Base-by-base conservation (phyloP, 2,329 filamentous ascomycete species). In the Coniochaeta pulveracea region DNA sequence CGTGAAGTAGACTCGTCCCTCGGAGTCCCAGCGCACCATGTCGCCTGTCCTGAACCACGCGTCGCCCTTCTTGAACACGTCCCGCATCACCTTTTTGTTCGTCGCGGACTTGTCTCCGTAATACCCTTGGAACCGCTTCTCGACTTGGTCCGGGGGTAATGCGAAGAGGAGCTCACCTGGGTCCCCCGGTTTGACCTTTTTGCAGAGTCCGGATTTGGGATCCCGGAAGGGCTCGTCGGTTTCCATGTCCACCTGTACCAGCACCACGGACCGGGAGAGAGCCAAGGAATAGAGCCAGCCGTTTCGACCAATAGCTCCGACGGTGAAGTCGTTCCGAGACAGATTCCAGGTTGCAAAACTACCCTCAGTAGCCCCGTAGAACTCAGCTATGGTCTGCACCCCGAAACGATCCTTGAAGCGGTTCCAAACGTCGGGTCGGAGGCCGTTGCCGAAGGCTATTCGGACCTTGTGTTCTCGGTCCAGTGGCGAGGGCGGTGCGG, bases 1-100 rank as follows among this genome's bases (percentile, higher is more conserved):
- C 36, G 77, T 74, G 58, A 94, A 94, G 61, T 69, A 91, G 51
- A 77, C 71, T 3, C 77, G 64, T 5, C 85, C 84, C 37, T 91
- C 76, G 1, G 40, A 37, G 42, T 86, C 80, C 58, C 69, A 72
- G n/a, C 76, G 67, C 19, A 91, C 59, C 12, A 91, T 67, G 47
- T 94, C 86, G n/a, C 86, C 86, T 0, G 83, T 80, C 16, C 85
- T 75, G 63, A 86, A 93, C 65, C 76, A 93, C 0, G 75, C 78
- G 47, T 94, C 86, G 10, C 81, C 85, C 47, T 79, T 79, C 37
- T 57, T 61, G 41, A 91, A 72, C 3, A 91, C 82, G 44, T 80
- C 63, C 4, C 79, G 71, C 39, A 91, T 54, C 29, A 93, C 69
- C 57, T 93, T 93, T 42, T 72, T 66, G 24, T 74, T 60, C 0